phyloP scores from a whole-genome alignment of 768 basidiomycete species.

The Trametes cingulata region DNA sequence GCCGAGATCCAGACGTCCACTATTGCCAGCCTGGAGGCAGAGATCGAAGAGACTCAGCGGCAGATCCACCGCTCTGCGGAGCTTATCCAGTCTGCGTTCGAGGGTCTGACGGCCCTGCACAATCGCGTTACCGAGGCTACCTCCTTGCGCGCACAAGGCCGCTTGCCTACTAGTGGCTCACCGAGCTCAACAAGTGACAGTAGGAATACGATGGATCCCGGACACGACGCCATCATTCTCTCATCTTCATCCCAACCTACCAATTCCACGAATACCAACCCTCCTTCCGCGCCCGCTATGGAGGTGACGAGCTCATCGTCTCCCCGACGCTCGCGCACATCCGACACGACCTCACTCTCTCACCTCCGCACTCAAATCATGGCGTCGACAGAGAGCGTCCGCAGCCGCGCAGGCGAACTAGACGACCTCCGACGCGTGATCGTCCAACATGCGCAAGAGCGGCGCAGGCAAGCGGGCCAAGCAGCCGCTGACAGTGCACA shows the following conservation, averaged over 20 bases:
- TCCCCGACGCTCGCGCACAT: neutral
- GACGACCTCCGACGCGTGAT: slow-evolving; percentile 18
- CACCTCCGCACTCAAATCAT: slow-evolving; percentile 6
- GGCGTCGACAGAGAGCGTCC: slow-evolving; percentile 10
- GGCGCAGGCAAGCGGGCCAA: neutral
- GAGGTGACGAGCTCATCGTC: neutral
- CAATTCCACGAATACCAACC: neutral
- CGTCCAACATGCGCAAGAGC: slow-evolving; percentile 5
- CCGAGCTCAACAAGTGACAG: neutral
- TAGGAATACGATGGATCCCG: slow-evolving; percentile 26
- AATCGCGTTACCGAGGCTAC: slow-evolving; percentile 4
- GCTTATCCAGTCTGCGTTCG: slow-evolving; percentile 17
- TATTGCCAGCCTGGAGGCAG: slow-evolving; percentile 3
- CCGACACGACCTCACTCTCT: slow-evolving; percentile 1
- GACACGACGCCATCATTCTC: slow-evolving; percentile 29
- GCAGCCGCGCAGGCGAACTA: slow-evolving; percentile 9
- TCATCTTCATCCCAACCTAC: neutral
- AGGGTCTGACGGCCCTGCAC: slow-evolving; percentile 15
- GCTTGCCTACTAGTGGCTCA: neutral
- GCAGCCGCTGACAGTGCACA: neutral
- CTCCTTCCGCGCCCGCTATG: neutral
- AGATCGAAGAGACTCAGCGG: slow-evolving; percentile 18
- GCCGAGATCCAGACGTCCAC: neutral
- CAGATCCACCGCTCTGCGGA: slow-evolving; percentile 13
- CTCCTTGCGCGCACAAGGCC: slow-evolving; percentile 1